Percentiles rank a stretch among this genome's conserved stretches.
Conservation (phyloP, 2,329 filamentous ascomycete species). For the Aspergillus pseudoterreus region DNA sequence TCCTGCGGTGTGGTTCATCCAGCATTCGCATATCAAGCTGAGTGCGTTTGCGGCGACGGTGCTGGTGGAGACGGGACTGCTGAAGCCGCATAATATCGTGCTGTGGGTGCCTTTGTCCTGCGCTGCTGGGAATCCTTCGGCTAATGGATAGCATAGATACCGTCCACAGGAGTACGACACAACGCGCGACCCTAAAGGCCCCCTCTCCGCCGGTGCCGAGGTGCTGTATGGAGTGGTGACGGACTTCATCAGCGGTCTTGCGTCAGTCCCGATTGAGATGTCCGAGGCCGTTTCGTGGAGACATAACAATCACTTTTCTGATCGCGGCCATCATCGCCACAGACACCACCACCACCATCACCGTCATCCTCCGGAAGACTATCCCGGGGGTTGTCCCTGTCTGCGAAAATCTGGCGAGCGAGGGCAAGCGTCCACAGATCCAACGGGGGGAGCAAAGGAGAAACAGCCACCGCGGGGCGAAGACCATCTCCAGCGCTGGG, state of each 20-base stretch:
- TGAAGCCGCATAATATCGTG: constrained; percentile 70
- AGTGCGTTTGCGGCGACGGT: constrained; percentile 70
- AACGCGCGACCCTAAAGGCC: constrained; percentile 74
- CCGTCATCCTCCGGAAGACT: neutral
- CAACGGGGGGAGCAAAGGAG: neutral
- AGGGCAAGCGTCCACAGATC: neutral
- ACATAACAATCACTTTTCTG: neutral
- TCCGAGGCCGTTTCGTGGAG: constrained; percentile 3
- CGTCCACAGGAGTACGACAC: constrained; percentile 67
- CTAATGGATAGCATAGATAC: constrained; percentile 35
- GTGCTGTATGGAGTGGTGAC: constrained; percentile 80
- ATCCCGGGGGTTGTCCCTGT: neutral
- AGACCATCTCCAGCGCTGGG: neutral
- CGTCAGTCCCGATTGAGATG: constrained; percentile 63
- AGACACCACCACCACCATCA: neutral
- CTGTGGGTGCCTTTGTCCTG: constrained; percentile 49
- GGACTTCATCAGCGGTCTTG: constrained; percentile 75
- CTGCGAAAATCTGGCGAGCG: neutral
- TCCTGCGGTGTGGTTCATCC: constrained; percentile 71
- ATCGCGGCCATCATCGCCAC: neutral
- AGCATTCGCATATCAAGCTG: constrained; percentile 62
- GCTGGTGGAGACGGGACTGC: constrained; percentile 59
- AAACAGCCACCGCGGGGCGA: neutral
- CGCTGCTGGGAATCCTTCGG: neutral
- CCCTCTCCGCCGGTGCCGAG: constrained; percentile 70